Evolutionary conservation across 2,329 filamentous ascomycete genomes (phyloP), one percentile per base, ranked within the genome.

Genomic region (Bipolaris victoriae): DNA sequence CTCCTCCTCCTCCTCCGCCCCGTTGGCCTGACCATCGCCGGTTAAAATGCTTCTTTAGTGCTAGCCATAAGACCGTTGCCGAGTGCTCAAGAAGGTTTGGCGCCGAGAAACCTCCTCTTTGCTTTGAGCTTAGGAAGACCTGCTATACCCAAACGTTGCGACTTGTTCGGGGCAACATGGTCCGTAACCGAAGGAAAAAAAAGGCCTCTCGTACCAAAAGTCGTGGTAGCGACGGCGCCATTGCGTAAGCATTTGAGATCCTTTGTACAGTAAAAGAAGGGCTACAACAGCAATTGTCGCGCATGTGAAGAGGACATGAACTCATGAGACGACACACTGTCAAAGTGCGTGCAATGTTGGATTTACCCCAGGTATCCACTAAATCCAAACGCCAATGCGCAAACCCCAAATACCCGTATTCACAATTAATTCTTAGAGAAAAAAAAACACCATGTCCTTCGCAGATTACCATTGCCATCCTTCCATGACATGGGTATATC

Each of bases 11-110:
- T 39, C 13, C 18, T 37, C 33, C 13, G 29, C 26, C 13, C 41
- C 22, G 22, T 46, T 41, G 35, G 43, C 43, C 49, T 22, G 22
- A 16, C 44, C 29, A 18, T 41, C 20, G 20, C 41, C 54, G 54
- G 54, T 49, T 56, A 52, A 52, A 52, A 9, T 47, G 43, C 54
- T 48, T 47, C 36, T 52, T 52, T 6, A 3, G 54, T 37, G n/a
- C 48, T 52, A 52, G 48, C 35, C 26, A 43, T 1, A 11, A 11
- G 18, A 20, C 16, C 22, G 24, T 22, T 35, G 35, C 39, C 33
- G 39, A 50, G 47, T 43, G 52, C 33, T 45, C 47, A 47, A 35
- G 47, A 36, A 18, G n/a, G 16, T 40, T 52, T 56, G 53, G 48
- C 53, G 53, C 53, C 53, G 39, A 52, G 54, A 31, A 57, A 36